phyloP scores from a whole-genome alignment of 1,284 basidiomycete genomes.

The Takashimella koratensis region DNA sequence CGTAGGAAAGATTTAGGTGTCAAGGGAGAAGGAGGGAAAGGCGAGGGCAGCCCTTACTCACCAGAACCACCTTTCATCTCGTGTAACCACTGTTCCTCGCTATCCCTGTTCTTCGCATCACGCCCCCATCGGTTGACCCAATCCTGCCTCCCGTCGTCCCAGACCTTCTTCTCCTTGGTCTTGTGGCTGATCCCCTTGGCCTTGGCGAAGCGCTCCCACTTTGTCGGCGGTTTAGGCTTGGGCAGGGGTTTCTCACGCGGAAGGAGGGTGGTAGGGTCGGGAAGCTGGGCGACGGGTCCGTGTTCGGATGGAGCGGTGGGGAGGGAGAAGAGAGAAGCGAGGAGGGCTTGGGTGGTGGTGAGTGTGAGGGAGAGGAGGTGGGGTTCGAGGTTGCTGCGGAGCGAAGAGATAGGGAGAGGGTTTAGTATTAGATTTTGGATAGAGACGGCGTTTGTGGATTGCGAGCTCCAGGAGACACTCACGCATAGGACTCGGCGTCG shows the following conservation, averaged over 20 bases:
- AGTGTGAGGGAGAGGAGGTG: constrained; percentile 77
- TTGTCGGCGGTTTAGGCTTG: constrained; percentile 86
- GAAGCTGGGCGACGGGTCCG: constrained; percentile 80
- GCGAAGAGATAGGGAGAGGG: neutral
- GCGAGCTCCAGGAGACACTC: constrained; percentile 31
- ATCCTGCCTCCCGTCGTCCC: constrained; percentile 91
- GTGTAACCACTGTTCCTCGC: constrained; percentile 87
- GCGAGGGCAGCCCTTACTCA: constrained; percentile 51
- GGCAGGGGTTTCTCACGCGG: constrained; percentile 91
- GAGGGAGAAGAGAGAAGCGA: constrained; percentile 75
- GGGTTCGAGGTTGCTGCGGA: constrained; percentile 61
- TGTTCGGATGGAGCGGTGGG: constrained; percentile 71
- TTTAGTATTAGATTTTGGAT: no score
- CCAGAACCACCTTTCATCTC: constrained; percentile 82
- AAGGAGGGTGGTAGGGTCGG: constrained; percentile 67
- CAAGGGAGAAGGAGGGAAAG: constrained; percentile 2
- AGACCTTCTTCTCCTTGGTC: constrained; percentile 75
- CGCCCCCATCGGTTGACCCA: constrained; percentile 93
- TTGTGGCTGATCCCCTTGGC: constrained; percentile 89
- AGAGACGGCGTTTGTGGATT: no score
- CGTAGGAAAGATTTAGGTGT: no score
- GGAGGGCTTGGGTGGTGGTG: constrained; percentile 78
- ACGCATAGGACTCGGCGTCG: constrained; percentile 74
- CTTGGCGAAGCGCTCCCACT: constrained; percentile 94
- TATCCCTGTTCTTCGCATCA: constrained; percentile 83